Evolutionary conservation across 73 alveolate genomes (phyloP).

Genomic region (Paraurostyla sp.): DNA sequence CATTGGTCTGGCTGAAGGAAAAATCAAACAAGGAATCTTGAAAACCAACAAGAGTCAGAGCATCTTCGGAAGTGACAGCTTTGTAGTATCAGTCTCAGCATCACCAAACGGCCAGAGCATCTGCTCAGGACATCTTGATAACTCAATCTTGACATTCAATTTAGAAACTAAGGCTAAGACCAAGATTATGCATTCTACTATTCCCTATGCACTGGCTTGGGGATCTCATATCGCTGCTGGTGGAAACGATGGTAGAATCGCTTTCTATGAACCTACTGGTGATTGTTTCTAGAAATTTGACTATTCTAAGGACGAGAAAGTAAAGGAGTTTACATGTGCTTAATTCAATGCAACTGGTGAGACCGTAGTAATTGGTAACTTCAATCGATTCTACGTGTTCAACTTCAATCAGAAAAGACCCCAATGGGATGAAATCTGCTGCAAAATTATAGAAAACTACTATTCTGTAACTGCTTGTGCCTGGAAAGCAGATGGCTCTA

Average conservation of each 20-base stretch:
- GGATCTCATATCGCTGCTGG: conserved; percentile 98
- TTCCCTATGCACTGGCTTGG: conserved; percentile 98
- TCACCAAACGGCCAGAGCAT: conserved; percentile 97
- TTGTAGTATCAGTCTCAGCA: conserved; percentile 93
- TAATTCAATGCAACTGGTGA: conserved; percentile 99
- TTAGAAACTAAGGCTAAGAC: conserved; percentile 93
- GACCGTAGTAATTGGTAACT: conserved; percentile 98
- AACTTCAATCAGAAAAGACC: conserved; percentile 96
- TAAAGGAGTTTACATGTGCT: conserved; percentile 98
- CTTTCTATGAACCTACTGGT: conserved; percentile 96
- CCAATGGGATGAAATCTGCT: conserved; percentile 98
- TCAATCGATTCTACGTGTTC: conserved; percentile 95
- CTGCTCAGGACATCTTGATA: conserved; percentile 99
- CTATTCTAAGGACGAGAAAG: conserved; percentile 96
- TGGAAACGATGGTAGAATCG: conserved; percentile 97
- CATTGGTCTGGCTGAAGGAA: conserved; percentile 99
- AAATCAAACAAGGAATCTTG: conserved; percentile 97
- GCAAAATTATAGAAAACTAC: conserved; percentile 96
- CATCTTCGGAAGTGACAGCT: conserved; percentile 92
- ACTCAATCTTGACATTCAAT: conserved; percentile 95
- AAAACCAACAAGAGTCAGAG: conserved; percentile 95
- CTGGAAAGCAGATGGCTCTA: conserved; percentile 99
- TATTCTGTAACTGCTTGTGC: conserved; percentile 98
- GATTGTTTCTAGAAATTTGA: conserved; percentile 96
- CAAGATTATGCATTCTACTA: conserved; percentile 92